Evolutionary conservation across 192 early-diverging fungal species (phyloP).

Genomic region (Umbelopsis sp.): DNA sequence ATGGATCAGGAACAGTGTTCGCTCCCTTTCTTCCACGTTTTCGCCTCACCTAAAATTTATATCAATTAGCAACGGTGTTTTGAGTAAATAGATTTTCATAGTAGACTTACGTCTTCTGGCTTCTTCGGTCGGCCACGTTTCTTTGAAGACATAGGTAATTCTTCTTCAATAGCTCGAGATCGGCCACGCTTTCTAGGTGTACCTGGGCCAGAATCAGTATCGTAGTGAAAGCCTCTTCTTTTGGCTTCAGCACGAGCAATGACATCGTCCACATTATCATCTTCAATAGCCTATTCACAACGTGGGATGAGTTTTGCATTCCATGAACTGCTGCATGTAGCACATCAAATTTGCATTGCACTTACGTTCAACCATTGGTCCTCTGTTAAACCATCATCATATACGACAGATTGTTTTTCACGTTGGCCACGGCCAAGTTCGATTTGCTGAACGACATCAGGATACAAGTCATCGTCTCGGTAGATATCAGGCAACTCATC

Average conservation of each 20-base stretch:
- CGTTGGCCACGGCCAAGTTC: constrained; percentile 77
- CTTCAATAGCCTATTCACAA: constrained; percentile 58
- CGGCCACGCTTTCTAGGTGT: constrained; percentile 20
- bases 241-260: constrained; percentile 47
- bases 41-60: background rate
- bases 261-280: constrained; percentile 63
- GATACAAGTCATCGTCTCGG: constrained; percentile 59
- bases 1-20: constrained; percentile 45
- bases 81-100: background rate
- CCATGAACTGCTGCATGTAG: constrained; percentile 8
- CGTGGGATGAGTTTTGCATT: background rate
- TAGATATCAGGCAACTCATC: constrained; percentile 86
- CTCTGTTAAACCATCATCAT: constrained; percentile 93
- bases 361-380: constrained; percentile 86
- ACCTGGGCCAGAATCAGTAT: constrained; percentile 17
- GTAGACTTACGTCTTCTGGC: constrained; percentile 30
- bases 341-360: background rate
- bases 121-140: constrained; percentile 38
- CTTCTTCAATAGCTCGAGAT: constrained; percentile 14
- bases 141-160: background rate
- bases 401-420: constrained; percentile 72
- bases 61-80: background rate
- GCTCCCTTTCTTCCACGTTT: constrained; percentile 45
- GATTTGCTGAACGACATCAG: constrained; percentile 47
- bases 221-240: constrained; percentile 28